Evolutionary conservation across 1,284 basidiomycete genomes (phyloP), one percentile per base, ranked within the genome.

Genomic region (Sanghuangporus weigelae): DNA sequence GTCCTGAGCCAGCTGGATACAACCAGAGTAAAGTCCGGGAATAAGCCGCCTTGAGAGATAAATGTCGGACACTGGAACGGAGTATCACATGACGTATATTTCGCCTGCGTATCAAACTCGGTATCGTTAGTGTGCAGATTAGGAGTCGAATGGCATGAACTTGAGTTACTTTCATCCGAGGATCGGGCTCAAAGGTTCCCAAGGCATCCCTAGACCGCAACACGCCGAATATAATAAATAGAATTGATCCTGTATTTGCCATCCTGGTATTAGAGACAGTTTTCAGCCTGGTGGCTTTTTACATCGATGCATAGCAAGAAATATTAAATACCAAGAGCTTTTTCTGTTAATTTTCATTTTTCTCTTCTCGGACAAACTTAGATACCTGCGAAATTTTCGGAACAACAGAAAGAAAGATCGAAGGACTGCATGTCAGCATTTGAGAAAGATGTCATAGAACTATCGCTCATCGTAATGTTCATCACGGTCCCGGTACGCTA

Each of bases 401-500:
- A 11, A 44, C 26, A 57, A 26, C 44, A 31, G 48, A 55, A 36
- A 26, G 50, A 38, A 48, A 55, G 12, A 26, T 40, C 19, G 23
- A 55, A 51, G 19, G 40, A 51, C 36, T 36, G 16, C n/a, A 46
- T n/a, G 40, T 26, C n/a, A 48, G 51, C 31, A 56, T 55, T 46
- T 36, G 60, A 23, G 48, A 38, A 19, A 53, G 40, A 60, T 26
- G 49, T 55, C 51, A 61, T 48, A 46, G 31, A 14, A 55, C 38
- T 42, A 36, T 10, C 19, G 56, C 56, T 57, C 56, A 57, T 57
- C 56, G 16, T 56, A 38, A 53, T 19, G 36, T 57, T 54, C 36
- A 36, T 57, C 60, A 59, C 14, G 48, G 12, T 31, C 60, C 60
- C 12, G 60, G 44, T 4, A 38, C 70, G 61, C 73, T 78, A 31